Conservation (phyloP, 805 yeast species). For the Maudiozyma pseudohumilis region DNA sequence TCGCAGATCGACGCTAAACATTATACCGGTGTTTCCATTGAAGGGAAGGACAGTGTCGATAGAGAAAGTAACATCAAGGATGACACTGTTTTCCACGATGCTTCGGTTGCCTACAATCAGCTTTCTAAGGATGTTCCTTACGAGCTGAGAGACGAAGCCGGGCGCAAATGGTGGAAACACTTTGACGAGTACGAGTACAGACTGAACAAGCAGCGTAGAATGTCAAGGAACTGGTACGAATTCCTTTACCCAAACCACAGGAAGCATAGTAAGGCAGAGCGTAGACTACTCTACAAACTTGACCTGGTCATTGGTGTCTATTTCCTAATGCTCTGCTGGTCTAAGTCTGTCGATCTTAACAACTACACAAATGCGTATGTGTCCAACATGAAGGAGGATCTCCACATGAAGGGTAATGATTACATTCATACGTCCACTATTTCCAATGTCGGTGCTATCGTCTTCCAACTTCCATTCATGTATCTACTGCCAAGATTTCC, state of each 20-base stretch:
- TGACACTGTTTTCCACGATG: neutral
- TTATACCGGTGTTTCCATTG: neutral
- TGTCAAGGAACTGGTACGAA: conserved; percentile 27
- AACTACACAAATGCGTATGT: conserved; percentile 60
- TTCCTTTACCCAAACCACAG: conserved; percentile 29
- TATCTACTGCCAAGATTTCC: conserved; percentile 48
- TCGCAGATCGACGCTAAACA: neutral
- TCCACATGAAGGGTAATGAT: conserved; percentile 54
- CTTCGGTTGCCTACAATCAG: conserved; percentile 3
- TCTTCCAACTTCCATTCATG: conserved; percentile 59
- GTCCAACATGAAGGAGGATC: conserved; percentile 50
- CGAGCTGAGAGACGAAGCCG: conserved; percentile 33
- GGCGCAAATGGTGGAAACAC: conserved; percentile 36
- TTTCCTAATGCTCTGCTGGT: conserved; percentile 55
- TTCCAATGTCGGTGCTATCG: conserved; percentile 50
- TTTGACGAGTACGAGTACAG: conserved; percentile 46
- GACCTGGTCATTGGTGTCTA: conserved; percentile 48
- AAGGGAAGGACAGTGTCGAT: neutral
- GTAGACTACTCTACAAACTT: conserved; percentile 39
- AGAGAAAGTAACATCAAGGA: neutral
- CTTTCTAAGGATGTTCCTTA: conserved; percentile 27
- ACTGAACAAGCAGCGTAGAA: conserved; percentile 26
- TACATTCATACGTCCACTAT: conserved; percentile 50
- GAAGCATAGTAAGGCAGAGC: conserved; percentile 35
- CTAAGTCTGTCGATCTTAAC: conserved; percentile 52